phyloP scores from a whole-genome alignment of 179 eudicot species.

The Patellifolia procumbens region DNA sequence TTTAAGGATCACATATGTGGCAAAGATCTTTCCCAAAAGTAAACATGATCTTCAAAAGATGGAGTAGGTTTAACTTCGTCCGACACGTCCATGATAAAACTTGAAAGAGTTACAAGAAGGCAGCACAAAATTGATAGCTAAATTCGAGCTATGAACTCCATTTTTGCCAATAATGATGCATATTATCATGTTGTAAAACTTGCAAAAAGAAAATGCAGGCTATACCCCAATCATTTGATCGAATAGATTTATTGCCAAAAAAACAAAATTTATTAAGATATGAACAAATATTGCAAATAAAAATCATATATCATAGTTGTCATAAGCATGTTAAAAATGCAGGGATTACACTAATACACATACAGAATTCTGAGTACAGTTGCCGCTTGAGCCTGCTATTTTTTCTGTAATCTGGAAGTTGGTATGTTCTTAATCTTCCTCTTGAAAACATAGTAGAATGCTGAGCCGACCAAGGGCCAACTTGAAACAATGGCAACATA shows the following conservation, averaged over 20 bases:
- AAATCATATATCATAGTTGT: neutral
- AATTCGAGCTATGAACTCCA: too few relatives aligned
- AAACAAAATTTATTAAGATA: neutral
- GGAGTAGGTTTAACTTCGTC: constrained; percentile 14
- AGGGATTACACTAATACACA: constrained; percentile 18
- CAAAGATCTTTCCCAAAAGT: constrained; percentile 10
- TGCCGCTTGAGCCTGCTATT: constrained; percentile 35
- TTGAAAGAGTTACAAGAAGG: neutral
- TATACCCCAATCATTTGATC: neutral
- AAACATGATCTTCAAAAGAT: constrained; percentile 21
- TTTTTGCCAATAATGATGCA: neutral
- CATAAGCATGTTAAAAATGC: constrained; percentile 18
- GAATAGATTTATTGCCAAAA: constrained; percentile 11
- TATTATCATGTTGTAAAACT: constrained; percentile 8
- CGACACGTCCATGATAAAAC: neutral
- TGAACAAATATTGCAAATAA: neutral
- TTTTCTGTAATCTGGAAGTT: constrained; percentile 33
- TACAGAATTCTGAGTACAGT: constrained; percentile 21
- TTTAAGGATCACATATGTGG: constrained; percentile 8
- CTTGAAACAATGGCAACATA: constrained; percentile 69
- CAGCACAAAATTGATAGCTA: neutral
- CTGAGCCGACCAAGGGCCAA: constrained; percentile 78
- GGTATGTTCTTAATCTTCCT: constrained; percentile 40
- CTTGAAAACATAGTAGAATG: constrained; percentile 48
- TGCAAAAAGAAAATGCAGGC: constrained; percentile 5